These are phyloP conservation scores for Flaveria linearis DNA, from an alignment of 129 eudicot species.

Conservation along the genomic window DNA sequence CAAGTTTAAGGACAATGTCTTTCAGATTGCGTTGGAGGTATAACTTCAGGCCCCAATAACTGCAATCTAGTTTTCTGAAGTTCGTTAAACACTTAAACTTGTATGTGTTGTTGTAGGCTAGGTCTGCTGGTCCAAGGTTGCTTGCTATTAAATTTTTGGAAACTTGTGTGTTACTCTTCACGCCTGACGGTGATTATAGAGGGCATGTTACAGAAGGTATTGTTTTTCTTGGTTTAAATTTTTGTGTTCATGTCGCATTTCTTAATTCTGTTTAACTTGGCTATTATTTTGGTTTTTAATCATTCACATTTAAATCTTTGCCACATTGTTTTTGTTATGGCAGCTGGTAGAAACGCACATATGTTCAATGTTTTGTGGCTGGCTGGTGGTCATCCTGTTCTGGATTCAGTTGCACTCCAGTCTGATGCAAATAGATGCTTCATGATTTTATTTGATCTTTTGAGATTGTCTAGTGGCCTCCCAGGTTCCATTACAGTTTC, in stretches of 20 bases:
- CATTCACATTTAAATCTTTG: neutral
- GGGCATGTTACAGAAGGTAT: slow-evolving; percentile 54
- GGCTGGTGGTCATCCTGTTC: slow-evolving; percentile 70
- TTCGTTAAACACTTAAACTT: slow-evolving; percentile 15
- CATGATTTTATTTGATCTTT: slow-evolving; percentile 54
- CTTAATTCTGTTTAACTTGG: slow-evolving; percentile 1
- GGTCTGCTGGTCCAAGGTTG: slow-evolving; percentile 71
- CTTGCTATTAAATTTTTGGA: slow-evolving; percentile 87
- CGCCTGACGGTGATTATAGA: slow-evolving; percentile 69
- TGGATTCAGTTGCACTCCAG: slow-evolving; percentile 56
- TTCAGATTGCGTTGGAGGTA: slow-evolving; percentile 74
- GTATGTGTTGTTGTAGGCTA: slow-evolving; percentile 46
- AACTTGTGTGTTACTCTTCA: slow-evolving; percentile 56
- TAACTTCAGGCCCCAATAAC: slow-evolving; percentile 11
- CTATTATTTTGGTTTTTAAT: neutral
- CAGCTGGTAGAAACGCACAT: slow-evolving; percentile 39
- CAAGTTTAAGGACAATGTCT: slow-evolving; percentile 70
- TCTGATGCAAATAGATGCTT: slow-evolving; percentile 70
- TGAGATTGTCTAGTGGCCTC: slow-evolving; percentile 52
- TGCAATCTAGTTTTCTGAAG: slow-evolving; percentile 13
- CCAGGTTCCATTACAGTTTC: slow-evolving; percentile 77
- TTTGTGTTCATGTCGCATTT: neutral
- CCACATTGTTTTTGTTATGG: slow-evolving; percentile 31
- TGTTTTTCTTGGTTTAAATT: neutral
- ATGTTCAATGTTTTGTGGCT: slow-evolving; percentile 68